Conservation (phyloP, 257 asterid genomes). For the Prunella vulgaris region DNA sequence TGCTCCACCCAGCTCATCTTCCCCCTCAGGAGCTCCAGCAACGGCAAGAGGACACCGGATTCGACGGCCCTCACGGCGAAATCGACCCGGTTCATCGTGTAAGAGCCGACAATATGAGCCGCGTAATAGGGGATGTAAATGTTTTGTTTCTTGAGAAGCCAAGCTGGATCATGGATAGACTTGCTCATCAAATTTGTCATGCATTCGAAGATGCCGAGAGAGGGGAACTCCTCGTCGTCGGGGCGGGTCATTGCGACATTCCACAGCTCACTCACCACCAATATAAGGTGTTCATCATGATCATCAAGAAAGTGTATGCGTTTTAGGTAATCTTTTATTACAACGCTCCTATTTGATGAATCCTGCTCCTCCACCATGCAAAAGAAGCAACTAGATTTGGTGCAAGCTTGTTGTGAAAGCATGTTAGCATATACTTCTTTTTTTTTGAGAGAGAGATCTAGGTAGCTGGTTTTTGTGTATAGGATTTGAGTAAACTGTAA, state of each 20-base stretch:
- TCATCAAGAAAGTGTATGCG: constrained; percentile 32
- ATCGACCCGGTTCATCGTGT: constrained; percentile 51
- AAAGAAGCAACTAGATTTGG: constrained; percentile 55
- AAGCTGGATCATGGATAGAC: constrained; percentile 38
- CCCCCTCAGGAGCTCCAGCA: constrained; percentile 71
- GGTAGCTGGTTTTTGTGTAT: neutral
- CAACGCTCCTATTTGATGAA: constrained; percentile 33
- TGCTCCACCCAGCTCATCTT: constrained; percentile 86
- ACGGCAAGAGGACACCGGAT: constrained; percentile 48
- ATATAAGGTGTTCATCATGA: constrained; percentile 53
- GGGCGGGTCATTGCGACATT: constrained; percentile 65
- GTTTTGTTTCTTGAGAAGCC: constrained; percentile 61
- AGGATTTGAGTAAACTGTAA: neutral
- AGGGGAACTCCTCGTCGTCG: constrained; percentile 49
- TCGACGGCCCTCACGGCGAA: constrained; percentile 49
- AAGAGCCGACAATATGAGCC: constrained; percentile 79
- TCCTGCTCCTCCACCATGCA: constrained; percentile 58
- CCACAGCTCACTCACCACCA: constrained; percentile 72
- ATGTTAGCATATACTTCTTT: constrained; percentile 21
- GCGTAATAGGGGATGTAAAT: constrained; percentile 76
- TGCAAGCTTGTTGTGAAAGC: constrained; percentile 26
- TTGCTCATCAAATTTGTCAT: constrained; percentile 48
- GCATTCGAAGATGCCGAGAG: constrained; percentile 66
- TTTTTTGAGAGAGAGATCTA: neutral
- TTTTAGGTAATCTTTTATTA: constrained; percentile 37